Evolutionary conservation across 2,329 filamentous ascomycete species (phyloP).

Genomic region (Truncatella angustata): DNA sequence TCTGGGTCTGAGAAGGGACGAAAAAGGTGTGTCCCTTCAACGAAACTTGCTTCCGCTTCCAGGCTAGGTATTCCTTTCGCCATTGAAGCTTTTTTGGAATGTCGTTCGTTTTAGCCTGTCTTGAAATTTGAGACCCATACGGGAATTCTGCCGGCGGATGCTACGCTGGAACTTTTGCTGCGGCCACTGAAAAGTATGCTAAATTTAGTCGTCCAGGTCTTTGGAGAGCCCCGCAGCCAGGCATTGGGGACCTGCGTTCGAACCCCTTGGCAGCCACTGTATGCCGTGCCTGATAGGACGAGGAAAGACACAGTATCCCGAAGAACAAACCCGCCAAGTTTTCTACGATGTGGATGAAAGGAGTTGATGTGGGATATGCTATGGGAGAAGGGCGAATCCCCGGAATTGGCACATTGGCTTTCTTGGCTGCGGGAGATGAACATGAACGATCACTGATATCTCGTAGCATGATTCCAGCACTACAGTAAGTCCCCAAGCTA

Average conservation of each 20-base stretch:
- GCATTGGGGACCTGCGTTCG: not conserved
- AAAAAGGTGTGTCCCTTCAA: no score
- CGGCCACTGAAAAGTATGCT: not conserved
- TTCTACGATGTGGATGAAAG: no score
- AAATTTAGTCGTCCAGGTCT: not conserved
- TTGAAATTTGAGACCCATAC: not conserved
- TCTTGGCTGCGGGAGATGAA: no score
- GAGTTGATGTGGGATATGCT: no score
- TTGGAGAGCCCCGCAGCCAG: not conserved
- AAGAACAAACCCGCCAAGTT: not conserved
- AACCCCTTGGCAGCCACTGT: not conserved
- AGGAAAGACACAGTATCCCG: not conserved
- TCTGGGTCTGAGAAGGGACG: no score
- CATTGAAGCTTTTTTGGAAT: not conserved
- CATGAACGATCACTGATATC: no score
- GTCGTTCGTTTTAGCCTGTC: not conserved
- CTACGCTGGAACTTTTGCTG: not conserved
- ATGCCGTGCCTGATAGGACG: no score
- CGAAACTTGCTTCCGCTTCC: not conserved
- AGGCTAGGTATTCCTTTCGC: not conserved
- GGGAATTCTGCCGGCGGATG: not conserved
- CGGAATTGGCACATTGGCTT: no score
- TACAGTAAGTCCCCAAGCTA: no score
- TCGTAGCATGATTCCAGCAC: no score
- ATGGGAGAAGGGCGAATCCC: no score